Evolutionary conservation across 768 basidiomycete genomes (phyloP).

Genomic region (Boletus vermiculosoides): DNA sequence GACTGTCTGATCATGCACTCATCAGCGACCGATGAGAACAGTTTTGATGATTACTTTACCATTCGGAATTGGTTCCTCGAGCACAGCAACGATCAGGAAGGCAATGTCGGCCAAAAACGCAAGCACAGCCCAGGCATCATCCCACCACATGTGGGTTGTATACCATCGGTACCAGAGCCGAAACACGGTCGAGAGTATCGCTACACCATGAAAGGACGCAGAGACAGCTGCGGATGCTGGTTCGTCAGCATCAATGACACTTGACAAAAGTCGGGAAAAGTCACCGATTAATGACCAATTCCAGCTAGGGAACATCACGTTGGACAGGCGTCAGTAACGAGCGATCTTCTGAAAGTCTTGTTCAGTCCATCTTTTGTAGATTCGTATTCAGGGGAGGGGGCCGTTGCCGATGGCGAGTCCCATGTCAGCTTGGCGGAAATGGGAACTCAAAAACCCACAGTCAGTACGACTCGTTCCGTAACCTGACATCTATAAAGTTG

Average conservation of each 20-base stretch:
- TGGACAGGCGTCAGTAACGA: neutral
- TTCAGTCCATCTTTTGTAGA: conserved; percentile 1
- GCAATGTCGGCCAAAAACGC: conserved; percentile 16
- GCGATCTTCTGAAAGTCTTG: neutral
- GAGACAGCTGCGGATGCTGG: conserved; percentile 8
- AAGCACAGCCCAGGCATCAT: conserved; percentile 21
- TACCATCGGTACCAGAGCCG: conserved; percentile 23
- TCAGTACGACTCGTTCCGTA: no score
- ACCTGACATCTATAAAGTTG: neutral
- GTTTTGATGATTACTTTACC: conserved; percentile 1
- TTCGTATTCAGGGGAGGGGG: neutral
- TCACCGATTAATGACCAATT: conserved; percentile 13
- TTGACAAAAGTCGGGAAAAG: neutral
- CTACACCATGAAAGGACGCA: conserved; percentile 18
- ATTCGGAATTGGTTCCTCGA: conserved; percentile 9
- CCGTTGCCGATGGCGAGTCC: neutral
- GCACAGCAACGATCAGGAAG: conserved; percentile 1
- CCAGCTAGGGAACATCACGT: conserved; percentile 20
- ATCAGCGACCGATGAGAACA: neutral
- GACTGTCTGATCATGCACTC: neutral
- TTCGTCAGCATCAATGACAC: conserved; percentile 3
- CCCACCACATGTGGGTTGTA: conserved; percentile 10
- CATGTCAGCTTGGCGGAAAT: neutral
- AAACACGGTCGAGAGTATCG: conserved; percentile 24
- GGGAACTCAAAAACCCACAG: neutral